Percentiles rank a stretch among this genome's conserved stretches.
Evolutionary conservation across 2,329 filamentous ascomycete genomes (phyloP).

Genomic region (Penicillium sp.): DNA sequence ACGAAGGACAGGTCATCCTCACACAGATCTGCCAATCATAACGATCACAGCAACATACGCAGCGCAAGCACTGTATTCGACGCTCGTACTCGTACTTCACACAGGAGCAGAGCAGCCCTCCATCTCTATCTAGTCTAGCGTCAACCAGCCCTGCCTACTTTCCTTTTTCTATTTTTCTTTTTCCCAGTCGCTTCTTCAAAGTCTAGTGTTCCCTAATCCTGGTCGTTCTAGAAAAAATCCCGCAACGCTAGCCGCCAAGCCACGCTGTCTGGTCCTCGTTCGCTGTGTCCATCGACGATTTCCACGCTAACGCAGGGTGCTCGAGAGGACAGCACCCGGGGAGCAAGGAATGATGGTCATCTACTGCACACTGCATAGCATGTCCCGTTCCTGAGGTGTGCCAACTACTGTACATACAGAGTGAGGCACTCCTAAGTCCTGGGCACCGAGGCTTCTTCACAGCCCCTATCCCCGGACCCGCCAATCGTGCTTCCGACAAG

Average conservation of each 20-base stretch:
- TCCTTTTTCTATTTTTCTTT: not conserved
- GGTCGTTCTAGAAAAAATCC: slow-evolving; percentile 25
- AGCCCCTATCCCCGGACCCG: too few relatives aligned
- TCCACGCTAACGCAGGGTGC: slow-evolving; percentile 2
- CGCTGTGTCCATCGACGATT: not conserved
- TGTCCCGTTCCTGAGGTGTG: too few relatives aligned
- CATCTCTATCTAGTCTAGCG: not conserved
- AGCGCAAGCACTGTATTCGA: too few relatives aligned
- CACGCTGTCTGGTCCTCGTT: not conserved
- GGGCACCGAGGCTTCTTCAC: too few relatives aligned
- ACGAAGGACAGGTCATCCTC: not conserved
- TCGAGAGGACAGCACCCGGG: not conserved
- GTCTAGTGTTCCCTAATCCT: slow-evolving; percentile 11
- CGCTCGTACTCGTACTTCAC: not conserved
- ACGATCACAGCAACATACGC: not conserved
- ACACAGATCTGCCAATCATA: not conserved
- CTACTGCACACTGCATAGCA: too few relatives aligned
- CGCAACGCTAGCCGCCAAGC: slow-evolving; percentile 13
- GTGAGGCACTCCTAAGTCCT: not conserved
- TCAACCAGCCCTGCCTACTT: not conserved
- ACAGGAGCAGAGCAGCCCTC: not conserved
- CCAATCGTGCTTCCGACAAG: too few relatives aligned
- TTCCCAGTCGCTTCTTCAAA: not conserved
- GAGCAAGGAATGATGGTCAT: not conserved
- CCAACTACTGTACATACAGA: not conserved